Percentiles rank a stretch among this genome's conserved stretches.
These are phyloP conservation scores for Aspergillus fumigatiaffinis DNA, from an alignment of 2,329 filamentous ascomycete genomes.

Conservation along the genomic window DNA sequence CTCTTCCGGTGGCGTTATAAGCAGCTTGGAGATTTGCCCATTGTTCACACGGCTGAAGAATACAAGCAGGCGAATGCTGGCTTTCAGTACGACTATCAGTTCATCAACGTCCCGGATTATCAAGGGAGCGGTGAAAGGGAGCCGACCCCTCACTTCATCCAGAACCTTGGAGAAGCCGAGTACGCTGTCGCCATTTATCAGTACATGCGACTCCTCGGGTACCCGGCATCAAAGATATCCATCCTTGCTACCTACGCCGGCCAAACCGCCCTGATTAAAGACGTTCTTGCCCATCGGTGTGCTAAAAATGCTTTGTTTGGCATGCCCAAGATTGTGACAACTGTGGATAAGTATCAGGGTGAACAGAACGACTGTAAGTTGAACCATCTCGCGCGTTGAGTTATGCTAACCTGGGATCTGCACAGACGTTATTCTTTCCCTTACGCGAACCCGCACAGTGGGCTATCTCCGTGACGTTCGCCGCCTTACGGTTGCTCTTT, in stretches of 20 bases:
- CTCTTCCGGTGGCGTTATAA: conserved; percentile 94
- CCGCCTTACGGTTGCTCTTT: conserved; percentile 89
- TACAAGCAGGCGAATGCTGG: conserved; percentile 84
- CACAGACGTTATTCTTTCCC: conserved; percentile 83
- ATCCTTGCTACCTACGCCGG: conserved; percentile 94
- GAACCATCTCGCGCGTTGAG: not conserved
- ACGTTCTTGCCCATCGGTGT: conserved; percentile 81
- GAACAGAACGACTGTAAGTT: conserved; percentile 96
- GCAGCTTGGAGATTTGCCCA: conserved; percentile 71
- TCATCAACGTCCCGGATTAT: conserved; percentile 92
- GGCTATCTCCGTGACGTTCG: conserved; percentile 93
- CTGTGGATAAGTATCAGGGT: conserved; percentile 97
- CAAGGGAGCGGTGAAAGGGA: conserved; percentile 85
- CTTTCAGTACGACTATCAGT: conserved; percentile 92
- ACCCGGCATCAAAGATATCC: conserved; percentile 76
- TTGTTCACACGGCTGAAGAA: conserved; percentile 64
- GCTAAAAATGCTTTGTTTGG: conserved; percentile 81
- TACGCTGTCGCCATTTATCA: conserved; percentile 94
- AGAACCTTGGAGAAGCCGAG: conserved; percentile 94
- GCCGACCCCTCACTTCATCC: conserved; percentile 89
- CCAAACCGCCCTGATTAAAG: conserved; percentile 79
- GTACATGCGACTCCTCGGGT: conserved; percentile 95
- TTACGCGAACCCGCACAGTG: conserved; percentile 81
- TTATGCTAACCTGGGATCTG: conserved; percentile 12
- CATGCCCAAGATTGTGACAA: conserved; percentile 82